Conservation (phyloP, 441 rosid genomes). For the Corymbia calophylla region DNA sequence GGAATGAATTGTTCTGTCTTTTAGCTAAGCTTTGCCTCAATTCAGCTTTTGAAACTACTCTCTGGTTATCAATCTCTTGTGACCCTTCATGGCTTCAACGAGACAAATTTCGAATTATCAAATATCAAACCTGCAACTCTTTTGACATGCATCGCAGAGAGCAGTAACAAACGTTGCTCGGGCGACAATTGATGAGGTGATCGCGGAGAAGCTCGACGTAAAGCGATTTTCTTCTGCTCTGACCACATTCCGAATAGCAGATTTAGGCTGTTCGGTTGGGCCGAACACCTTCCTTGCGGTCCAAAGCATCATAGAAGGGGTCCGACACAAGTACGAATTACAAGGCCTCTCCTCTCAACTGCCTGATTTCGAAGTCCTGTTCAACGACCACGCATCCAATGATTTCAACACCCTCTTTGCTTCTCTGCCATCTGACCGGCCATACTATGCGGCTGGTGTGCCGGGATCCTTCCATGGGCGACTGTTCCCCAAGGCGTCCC, state of each 20-base stretch:
- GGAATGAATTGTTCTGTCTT: background rate
- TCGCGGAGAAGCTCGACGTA: constrained; percentile 12
- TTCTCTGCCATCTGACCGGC: constrained; percentile 9
- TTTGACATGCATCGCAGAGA: constrained; percentile 14
- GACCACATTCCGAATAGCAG: constrained; percentile 23
- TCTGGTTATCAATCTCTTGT: background rate
- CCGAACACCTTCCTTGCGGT: constrained; percentile 35
- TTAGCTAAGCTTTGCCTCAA: background rate
- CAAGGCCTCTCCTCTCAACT: background rate
- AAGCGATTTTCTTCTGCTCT: constrained; percentile 1
- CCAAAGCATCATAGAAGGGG: constrained; percentile 18
- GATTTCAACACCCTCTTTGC: constrained; percentile 40
- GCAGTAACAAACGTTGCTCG: constrained; percentile 10
- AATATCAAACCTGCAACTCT: too few species aligned
- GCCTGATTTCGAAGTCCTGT: constrained; percentile 30
- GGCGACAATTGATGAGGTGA: constrained; percentile 14
- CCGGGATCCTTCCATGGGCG: constrained; percentile 24
- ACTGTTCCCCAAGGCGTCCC: constrained; percentile 23
- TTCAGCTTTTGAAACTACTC: background rate
- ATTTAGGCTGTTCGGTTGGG: constrained; percentile 46
- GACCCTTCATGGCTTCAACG: background rate
- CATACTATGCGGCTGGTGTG: constrained; percentile 13
- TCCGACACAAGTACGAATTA: constrained; percentile 11
- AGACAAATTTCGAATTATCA: background rate
- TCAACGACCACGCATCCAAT: constrained; percentile 24